Evolutionary conservation across 2,329 filamentous ascomycete species (phyloP).

Genomic region (Aaosphaeria arxii): DNA sequence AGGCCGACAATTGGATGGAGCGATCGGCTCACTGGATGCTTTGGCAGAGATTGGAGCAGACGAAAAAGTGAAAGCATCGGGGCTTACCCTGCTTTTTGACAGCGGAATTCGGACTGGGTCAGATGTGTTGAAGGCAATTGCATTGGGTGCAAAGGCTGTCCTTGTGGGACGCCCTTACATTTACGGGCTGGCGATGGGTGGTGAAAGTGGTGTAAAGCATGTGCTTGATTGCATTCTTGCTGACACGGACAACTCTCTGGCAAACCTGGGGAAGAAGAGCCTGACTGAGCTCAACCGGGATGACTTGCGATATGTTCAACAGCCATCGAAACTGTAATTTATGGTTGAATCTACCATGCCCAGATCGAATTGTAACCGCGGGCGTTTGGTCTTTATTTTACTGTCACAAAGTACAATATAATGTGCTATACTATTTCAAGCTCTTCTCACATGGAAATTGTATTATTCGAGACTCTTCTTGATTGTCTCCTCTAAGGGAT

Average conservation of each 20-base stretch:
- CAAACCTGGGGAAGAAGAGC: conserved; percentile 29
- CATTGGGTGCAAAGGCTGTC: conserved; percentile 35
- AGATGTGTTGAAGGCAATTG: conserved; percentile 37
- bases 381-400: no score
- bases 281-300: conserved; percentile 23
- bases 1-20: conserved; percentile 36
- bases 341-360: background rate
- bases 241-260: conserved; percentile 32
- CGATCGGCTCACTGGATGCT: conserved; percentile 31
- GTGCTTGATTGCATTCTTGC: conserved; percentile 33
- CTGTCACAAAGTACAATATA: no score
- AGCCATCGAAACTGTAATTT: conserved; percentile 24
- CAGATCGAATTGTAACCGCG: no score
- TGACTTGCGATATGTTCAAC: conserved; percentile 25
- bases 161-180: conserved; percentile 34
- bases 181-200: conserved; percentile 37
- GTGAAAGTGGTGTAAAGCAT: conserved; percentile 37
- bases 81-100: conserved; percentile 34
- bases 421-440: no score
- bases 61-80: conserved; percentile 25
- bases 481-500: conserved; percentile 6
- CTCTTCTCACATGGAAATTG: no score
- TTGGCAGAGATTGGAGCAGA: conserved; percentile 35
- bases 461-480: no score
- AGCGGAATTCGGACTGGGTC: conserved; percentile 34